phyloP scores from a whole-genome alignment of 169 alveolate species.

The Cryptosporidium bovis region DNA sequence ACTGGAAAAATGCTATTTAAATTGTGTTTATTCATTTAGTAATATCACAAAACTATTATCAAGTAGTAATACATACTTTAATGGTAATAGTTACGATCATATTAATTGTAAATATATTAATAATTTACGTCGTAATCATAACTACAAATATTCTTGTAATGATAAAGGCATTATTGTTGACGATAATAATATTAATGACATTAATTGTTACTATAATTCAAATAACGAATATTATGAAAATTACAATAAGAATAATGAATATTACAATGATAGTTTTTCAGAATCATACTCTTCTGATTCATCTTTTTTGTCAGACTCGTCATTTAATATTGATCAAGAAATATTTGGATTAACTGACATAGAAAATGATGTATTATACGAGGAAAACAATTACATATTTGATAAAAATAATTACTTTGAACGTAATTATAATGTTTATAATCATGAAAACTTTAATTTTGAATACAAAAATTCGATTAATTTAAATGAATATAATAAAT shows the following conservation, averaged over 20 bases:
- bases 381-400: neutral
- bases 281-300: conserved; percentile 32
- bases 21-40: neutral
- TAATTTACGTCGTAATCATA: neutral
- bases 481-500: conserved; percentile 1
- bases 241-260: neutral
- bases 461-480: neutral
- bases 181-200: neutral
- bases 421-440: too few species aligned
- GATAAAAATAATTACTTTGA: neutral
- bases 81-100: neutral
- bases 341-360: neutral
- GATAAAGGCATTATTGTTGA: neutral
- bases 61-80: too few species aligned
- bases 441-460: neutral
- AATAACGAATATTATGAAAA: neutral
- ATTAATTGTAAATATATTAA: neutral
- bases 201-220: neutral
- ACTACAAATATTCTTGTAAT: too few species aligned
- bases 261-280: neutral
- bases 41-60: too few species aligned
- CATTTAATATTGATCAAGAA: conserved; percentile 18
- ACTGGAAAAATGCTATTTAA: conserved; percentile 3
- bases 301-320: conserved; percentile 18
- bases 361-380: neutral